phyloP scores from a whole-genome alignment of 495 filamentous ascomycete species.

The Aspergillus kassunensis region DNA sequence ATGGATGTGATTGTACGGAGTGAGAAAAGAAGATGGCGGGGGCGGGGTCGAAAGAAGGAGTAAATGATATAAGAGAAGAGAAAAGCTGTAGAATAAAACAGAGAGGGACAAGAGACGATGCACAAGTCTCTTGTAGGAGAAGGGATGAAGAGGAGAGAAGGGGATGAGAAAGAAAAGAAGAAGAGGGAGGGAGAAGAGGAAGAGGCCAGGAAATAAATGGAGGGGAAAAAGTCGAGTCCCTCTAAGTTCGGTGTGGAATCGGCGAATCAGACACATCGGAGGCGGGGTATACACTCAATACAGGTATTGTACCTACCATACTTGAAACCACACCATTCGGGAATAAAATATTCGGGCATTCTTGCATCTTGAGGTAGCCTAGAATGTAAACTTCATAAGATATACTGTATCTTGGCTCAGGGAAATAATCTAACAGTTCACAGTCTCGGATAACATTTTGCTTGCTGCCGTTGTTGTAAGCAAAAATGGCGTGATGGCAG shows the following conservation, averaged over 20 bases:
- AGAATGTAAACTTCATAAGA: too few species aligned
- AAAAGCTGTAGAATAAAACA: background rate
- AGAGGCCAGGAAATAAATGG: slow-evolving; percentile 17
- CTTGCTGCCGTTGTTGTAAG: background rate
- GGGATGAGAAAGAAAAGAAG: slow-evolving; percentile 7
- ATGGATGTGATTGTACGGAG: slow-evolving; percentile 30
- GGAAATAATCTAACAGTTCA: background rate
- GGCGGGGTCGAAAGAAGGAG: slow-evolving; percentile 13
- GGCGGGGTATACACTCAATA: slow-evolving; percentile 18
- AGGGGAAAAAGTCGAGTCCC: slow-evolving; percentile 23
- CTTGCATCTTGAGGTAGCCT: too few species aligned
- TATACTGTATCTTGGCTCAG: too few species aligned
- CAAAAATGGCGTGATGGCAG: slow-evolving; percentile 4
- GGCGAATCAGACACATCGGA: slow-evolving; percentile 27
- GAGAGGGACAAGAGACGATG: slow-evolving; percentile 17
- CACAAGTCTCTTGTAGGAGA: slow-evolving; percentile 16
- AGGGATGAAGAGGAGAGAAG: slow-evolving; percentile 5
- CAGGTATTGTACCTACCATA: slow-evolving; percentile 18
- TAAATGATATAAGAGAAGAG: slow-evolving; percentile 15
- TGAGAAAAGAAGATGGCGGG: slow-evolving; percentile 15
- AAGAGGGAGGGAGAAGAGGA: slow-evolving; percentile 11
- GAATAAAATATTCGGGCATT: too few species aligned
- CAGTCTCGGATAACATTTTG: background rate
- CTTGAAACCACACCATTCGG: background rate
- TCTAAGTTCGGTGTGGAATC: slow-evolving; percentile 10